Evolutionary conservation across 441 rosid species (phyloP).

Genomic region (Heliophila coronopifolia): DNA sequence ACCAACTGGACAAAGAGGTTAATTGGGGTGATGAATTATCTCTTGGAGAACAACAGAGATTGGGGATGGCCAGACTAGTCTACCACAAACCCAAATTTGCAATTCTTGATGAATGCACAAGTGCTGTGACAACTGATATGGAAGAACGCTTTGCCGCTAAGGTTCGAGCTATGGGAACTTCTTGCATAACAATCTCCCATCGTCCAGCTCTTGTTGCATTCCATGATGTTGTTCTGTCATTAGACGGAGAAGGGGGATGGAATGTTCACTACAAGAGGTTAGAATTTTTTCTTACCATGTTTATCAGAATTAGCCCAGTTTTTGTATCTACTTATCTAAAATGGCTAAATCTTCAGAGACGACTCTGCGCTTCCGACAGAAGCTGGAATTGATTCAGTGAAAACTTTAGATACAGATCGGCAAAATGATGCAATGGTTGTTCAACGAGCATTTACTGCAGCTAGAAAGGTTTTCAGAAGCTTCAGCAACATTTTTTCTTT

Average conservation of each 20-base stretch:
- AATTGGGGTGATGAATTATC: constrained; percentile 99
- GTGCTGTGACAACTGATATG: constrained; percentile 99
- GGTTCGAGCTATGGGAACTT: constrained; percentile 98
- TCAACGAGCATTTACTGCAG: constrained; percentile 76
- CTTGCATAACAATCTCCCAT: constrained; percentile 98
- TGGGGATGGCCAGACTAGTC: constrained; percentile 98
- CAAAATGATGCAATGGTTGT: constrained; percentile 85
- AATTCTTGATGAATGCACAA: constrained; percentile 99
- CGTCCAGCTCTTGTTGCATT: constrained; percentile 98
- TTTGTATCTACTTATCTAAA: constrained; percentile 9
- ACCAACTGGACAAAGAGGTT: constrained; percentile 79
- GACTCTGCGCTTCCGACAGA: constrained; percentile 45
- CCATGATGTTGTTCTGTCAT: constrained; percentile 91
- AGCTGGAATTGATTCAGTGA: constrained; percentile 32
- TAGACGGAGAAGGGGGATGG: constrained; percentile 99
- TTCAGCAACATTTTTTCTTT: constrained; percentile 3
- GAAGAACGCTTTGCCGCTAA: constrained; percentile 95
- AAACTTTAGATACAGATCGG: constrained; percentile 54
- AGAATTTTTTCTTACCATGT: constrained; percentile 15
- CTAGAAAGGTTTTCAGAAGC: constrained; percentile 45
- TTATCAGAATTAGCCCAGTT: constrained; percentile 11
- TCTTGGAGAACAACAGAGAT: constrained; percentile 96
- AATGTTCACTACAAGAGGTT: constrained; percentile 78
- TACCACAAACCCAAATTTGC: constrained; percentile 99
- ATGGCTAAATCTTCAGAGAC: constrained; percentile 47